phyloP scores from a whole-genome alignment of 331 rosid genomes.

The Pyracantha coccinea region DNA sequence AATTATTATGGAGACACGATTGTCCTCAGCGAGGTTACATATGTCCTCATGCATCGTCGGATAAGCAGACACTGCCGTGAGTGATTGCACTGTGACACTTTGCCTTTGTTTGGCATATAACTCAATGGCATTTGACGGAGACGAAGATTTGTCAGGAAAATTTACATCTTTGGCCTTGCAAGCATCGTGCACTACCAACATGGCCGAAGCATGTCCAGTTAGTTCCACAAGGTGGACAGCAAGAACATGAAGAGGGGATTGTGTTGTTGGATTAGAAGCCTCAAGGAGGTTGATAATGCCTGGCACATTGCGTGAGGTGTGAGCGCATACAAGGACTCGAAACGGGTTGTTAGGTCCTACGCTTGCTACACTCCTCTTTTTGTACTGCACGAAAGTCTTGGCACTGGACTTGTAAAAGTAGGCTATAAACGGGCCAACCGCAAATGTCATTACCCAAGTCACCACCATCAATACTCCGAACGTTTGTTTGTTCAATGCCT shows the following conservation, averaged over 20 bases:
- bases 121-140: slow-evolving; percentile 6
- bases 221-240: slow-evolving; percentile 45
- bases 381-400: not conserved
- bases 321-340: slow-evolving; percentile 46
- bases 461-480: not conserved
- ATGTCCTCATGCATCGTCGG: slow-evolving; percentile 35
- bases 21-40: slow-evolving; percentile 24
- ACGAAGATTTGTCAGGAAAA: not conserved
- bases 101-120: not conserved
- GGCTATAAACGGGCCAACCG: slow-evolving; percentile 10
- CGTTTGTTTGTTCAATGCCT: slow-evolving; percentile 9
- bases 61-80: slow-evolving; percentile 24
- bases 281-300: slow-evolving; percentile 39
- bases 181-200: slow-evolving; percentile 29
- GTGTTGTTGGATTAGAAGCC: slow-evolving; percentile 35
- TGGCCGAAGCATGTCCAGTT: slow-evolving; percentile 29
- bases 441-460: slow-evolving; percentile 11
- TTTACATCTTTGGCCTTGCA: not conserved
- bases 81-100: slow-evolving; percentile 6
- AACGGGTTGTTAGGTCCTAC: slow-evolving; percentile 27
- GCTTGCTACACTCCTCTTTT: slow-evolving; percentile 6
- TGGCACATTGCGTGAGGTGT: slow-evolving; percentile 26
- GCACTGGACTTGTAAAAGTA: not conserved
- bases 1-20: slow-evolving; percentile 10
- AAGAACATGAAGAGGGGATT: slow-evolving; percentile 35